phyloP scores from a whole-genome alignment of 129 eudicot species.

The Saposhnikovia divaricata region DNA sequence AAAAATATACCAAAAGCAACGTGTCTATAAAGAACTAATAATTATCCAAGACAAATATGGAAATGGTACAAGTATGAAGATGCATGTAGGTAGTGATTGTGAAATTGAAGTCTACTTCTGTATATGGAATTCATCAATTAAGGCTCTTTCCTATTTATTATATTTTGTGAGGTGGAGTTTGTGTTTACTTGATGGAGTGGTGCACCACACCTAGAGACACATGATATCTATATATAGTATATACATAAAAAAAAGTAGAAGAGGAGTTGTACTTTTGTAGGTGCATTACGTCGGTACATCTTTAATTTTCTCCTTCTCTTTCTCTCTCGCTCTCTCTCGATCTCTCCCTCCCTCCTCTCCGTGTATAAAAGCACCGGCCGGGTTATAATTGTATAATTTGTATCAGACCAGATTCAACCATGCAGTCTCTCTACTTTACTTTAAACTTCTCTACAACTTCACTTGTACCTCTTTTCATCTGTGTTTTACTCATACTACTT shows the following conservation, averaged over 20 bases:
- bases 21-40: neutral
- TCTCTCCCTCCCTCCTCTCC: neutral
- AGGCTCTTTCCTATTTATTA: no score
- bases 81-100: neutral
- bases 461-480: neutral
- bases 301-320: neutral
- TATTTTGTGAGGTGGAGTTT: neutral
- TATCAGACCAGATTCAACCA: neutral
- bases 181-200: neutral
- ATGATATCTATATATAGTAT: no score
- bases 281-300: neutral
- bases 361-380: neutral
- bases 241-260: neutral
- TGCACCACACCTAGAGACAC: neutral
- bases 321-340: neutral
- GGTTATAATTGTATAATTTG: neutral
- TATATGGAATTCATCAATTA: neutral
- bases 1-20: neutral
- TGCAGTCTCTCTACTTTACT: neutral
- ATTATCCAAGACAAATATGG: neutral
- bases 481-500: slow-evolving; percentile 13
- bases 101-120: neutral
- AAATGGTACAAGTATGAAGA: neutral
- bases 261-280: neutral
- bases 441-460: slow-evolving; percentile 14